phyloP scores from a whole-genome alignment of 345 rosid genomes.

The Sisymbrium altissimum region DNA sequence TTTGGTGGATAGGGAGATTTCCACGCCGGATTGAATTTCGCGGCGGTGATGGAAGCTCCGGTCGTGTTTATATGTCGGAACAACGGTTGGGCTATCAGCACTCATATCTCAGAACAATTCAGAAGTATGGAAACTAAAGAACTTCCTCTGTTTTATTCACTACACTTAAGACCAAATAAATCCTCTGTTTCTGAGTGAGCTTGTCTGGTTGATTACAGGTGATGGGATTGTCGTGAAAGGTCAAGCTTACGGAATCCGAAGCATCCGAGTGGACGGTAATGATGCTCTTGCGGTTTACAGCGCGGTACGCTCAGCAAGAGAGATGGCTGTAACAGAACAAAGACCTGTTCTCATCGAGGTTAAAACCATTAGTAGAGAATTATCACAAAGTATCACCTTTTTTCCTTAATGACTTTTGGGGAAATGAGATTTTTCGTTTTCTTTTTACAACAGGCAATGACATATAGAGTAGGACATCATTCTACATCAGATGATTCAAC shows the following conservation, averaged over 20 bases:
- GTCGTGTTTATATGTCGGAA: conserved; percentile 72
- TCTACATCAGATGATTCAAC: conserved; percentile 91
- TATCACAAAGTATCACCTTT: background rate
- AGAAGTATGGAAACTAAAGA: conserved; percentile 45
- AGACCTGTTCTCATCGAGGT: conserved; percentile 74
- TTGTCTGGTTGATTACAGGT: conserved; percentile 37
- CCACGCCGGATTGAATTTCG: conserved; percentile 86
- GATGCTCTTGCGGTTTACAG: conserved; percentile 76
- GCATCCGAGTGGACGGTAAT: conserved; percentile 86
- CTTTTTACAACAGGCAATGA: conserved; percentile 41
- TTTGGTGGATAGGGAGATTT: conserved; percentile 61
- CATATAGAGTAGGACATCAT: conserved; percentile 81
- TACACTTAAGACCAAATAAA: background rate
- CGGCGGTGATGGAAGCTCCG: conserved; percentile 77
- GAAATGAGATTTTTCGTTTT: background rate
- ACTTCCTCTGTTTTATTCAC: conserved; percentile 1
- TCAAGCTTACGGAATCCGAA: conserved; percentile 65
- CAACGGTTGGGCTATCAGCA: conserved; percentile 93
- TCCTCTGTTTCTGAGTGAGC: background rate
- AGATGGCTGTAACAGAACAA: conserved; percentile 57
- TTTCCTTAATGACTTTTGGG: background rate
- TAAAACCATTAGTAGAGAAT: background rate
- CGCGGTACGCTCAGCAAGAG: conserved; percentile 58
- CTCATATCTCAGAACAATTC: conserved; percentile 65
- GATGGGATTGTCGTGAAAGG: conserved; percentile 82